phyloP scores from a whole-genome alignment of 2,329 filamentous ascomycete genomes.

The Tolypocladium inflatum region DNA sequence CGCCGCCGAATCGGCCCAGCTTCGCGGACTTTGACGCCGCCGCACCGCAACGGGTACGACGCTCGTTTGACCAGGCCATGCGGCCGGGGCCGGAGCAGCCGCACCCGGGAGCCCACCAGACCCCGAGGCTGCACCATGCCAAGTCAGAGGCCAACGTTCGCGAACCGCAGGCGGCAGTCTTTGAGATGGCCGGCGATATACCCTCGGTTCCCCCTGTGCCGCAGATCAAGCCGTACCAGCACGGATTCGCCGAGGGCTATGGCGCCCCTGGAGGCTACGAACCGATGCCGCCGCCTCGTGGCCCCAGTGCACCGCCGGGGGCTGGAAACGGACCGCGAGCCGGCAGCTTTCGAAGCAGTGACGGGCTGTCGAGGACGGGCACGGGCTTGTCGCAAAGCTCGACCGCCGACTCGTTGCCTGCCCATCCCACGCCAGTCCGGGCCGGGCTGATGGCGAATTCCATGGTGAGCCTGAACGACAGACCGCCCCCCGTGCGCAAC shows the following conservation, averaged over 20 bases:
- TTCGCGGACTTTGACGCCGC: conserved; percentile 35
- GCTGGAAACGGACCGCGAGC: conserved; percentile 2
- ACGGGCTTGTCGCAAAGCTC: conserved; percentile 19
- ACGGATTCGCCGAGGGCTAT: conserved; percentile 13
- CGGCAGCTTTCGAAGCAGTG: neutral
- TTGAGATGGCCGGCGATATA: conserved; percentile 61
- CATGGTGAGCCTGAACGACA: conserved; percentile 43
- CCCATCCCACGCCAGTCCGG: conserved; percentile 54
- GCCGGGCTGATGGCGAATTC: conserved; percentile 53
- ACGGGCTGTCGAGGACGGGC: conserved; percentile 8
- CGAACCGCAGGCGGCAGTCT: conserved; percentile 56
- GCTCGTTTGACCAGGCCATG: conserved; percentile 40
- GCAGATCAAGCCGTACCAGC: conserved; percentile 17
- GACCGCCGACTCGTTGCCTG: conserved; percentile 39
- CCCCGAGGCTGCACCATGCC: conserved; percentile 46
- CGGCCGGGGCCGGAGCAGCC: conserved; percentile 28
- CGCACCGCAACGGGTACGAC: conserved; percentile 20
- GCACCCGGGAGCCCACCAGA: conserved; percentile 40
- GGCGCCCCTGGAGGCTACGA: conserved; percentile 14
- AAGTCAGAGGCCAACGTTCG: conserved; percentile 60
- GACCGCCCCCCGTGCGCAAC: conserved; percentile 49
- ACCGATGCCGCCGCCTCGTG: conserved; percentile 16
- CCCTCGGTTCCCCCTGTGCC: conserved; percentile 45
- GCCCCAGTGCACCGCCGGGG: conserved; percentile 22
- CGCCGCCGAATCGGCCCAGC: conserved; percentile 12